Base-by-base conservation (phyloP, 1,139 yeast genomes). In the Wickerhamomyces sp. region DNA sequence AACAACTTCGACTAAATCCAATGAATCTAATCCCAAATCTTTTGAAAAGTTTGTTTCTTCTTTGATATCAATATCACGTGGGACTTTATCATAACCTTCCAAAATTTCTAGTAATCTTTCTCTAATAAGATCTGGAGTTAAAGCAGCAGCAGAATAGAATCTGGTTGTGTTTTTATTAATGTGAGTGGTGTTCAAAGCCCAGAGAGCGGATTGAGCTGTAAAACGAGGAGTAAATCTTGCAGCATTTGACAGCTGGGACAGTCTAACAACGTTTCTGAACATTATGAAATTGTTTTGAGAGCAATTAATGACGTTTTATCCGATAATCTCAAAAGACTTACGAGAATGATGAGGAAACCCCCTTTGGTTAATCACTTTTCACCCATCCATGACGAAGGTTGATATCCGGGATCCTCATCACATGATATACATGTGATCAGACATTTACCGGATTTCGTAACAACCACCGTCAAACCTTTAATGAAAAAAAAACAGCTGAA, bases 1-100 rank as follows among this genome's bases (percentile, higher is more conserved):
- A 37, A 89, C 78, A 37, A 88, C 91, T 65, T 89, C 96, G 40
- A 87, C 96, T 34, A 86, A 84, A 61, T 89, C 96, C 62, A 89
- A 78, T 32, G 93, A 84, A 69, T 89, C 96, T 58, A 88, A 76
- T 2, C 95, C 95, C 55, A 89, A 75, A 63, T 89, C 96, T 54
- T 78, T 81, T 39, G 80, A 69, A 64, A 84, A 86, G 35, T 81
- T 73, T 9, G 94, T 77, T 15, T 70, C 68, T 46, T 79, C 78
- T 26, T 77, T 69, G 57, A 88, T 78, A 61, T 78, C 71, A 40
- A 37, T 48, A 15, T 48, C 54, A 34, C 50, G 46, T 40, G 53
- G 52, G n/a, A 84, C 79, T 68, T 87, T 88, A 64, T 84, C 91
- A 65, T 82, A 87, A 15, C 88, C 83, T 71, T 84, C 88, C 65